These are phyloP conservation scores for Deuterostichococcus epilithicus DNA, from an alignment of 139 green algal genomes.

Conservation along the genomic window DNA sequence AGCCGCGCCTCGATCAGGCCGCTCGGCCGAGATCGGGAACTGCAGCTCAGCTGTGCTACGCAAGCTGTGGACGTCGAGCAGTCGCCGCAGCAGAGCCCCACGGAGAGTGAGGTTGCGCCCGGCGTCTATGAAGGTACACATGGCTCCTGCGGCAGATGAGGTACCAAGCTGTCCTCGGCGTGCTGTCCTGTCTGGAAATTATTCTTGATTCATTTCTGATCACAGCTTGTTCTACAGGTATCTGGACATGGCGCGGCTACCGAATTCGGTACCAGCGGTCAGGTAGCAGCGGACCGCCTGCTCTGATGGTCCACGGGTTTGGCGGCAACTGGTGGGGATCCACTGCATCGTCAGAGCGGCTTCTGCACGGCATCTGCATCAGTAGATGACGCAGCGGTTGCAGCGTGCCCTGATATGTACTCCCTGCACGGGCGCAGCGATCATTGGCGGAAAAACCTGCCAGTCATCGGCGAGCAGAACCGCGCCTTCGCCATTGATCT, in stretches of 20 bases:
- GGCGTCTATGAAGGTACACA: background rate
- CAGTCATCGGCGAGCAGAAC: constrained; percentile 44
- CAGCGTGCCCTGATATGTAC: background rate
- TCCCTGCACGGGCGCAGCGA: constrained; percentile 29
- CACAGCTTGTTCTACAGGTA: constrained; percentile 19
- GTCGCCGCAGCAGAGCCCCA: background rate
- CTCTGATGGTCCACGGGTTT: constrained; percentile 90
- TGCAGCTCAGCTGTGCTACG: background rate
- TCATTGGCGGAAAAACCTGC: constrained; percentile 88
- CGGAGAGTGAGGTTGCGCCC: background rate
- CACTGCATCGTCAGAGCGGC: too few relatives aligned
- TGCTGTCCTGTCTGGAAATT: too few relatives aligned
- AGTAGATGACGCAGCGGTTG: too few relatives aligned
- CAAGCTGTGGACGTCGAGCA: background rate
- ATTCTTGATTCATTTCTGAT: background rate
- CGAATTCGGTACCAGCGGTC: constrained; percentile 80
- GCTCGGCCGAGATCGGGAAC: background rate
- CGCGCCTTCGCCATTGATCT: constrained; percentile 86
- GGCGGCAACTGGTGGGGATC: constrained; percentile 80
- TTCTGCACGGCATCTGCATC: too few relatives aligned
- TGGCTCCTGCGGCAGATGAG: too few relatives aligned
- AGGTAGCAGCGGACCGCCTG: constrained; percentile 32
- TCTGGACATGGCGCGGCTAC: constrained; percentile 77
- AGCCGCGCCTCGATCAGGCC: too few relatives aligned
- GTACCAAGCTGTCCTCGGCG: too few relatives aligned